phyloP scores from a whole-genome alignment of 192 early-diverging fungal species.

The Diversispora eburnea region DNA sequence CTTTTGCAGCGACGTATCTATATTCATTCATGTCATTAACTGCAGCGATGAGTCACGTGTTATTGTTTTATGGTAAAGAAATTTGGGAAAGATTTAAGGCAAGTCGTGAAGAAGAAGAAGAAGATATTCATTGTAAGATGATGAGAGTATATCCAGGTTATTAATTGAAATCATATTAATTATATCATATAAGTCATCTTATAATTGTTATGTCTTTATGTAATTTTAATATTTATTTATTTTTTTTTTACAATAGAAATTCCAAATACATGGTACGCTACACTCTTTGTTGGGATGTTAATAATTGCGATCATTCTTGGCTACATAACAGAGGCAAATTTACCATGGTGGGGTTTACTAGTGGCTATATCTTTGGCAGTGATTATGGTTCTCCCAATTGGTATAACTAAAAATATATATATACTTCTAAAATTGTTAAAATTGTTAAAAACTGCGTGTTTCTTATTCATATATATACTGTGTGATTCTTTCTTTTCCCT shows the following conservation, averaged over 20 bases:
- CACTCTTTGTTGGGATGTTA: constrained; percentile 37
- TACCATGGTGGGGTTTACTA: constrained; percentile 52
- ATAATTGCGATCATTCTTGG: constrained; percentile 37
- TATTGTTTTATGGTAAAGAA: constrained; percentile 56
- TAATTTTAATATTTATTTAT: neutral
- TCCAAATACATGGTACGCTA: constrained; percentile 50
- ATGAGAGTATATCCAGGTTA: constrained; percentile 19
- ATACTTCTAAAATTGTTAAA: neutral
- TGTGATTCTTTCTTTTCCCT: neutral
- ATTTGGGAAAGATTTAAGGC: constrained; percentile 44
- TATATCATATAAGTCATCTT: neutral
- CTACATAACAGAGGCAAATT: constrained; percentile 32
- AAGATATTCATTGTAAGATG: constrained; percentile 28
- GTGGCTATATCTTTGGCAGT: constrained; percentile 39
- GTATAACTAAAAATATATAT: constrained; percentile 11
- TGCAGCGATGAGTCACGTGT: constrained; percentile 55
- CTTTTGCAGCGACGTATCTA: constrained; percentile 58
- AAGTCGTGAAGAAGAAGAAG: neutral
- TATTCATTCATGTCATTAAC: constrained; percentile 56
- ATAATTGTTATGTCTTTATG: neutral
- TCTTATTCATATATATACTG: no score
- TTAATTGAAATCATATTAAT: neutral
- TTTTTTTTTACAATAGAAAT: constrained; percentile 34
- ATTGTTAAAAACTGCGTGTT: no score
- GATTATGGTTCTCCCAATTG: constrained; percentile 51